Evolutionary conservation across 2,329 filamentous ascomycete genomes (phyloP).

Genomic region (Colletotrichum tanaceti): DNA sequence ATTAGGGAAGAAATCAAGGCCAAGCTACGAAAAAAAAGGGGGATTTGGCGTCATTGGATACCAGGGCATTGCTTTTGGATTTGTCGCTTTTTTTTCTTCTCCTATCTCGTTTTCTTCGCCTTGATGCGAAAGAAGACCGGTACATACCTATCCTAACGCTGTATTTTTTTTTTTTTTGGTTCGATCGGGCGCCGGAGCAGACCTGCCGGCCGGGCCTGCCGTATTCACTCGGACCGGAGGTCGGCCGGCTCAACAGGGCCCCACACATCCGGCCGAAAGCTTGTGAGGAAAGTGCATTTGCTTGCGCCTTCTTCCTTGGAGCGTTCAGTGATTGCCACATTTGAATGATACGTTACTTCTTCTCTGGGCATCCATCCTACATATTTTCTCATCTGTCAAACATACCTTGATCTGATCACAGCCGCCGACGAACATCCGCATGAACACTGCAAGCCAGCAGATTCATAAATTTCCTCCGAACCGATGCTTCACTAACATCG

Average conservation of each 20-base stretch:
- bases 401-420: neutral
- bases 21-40: neutral
- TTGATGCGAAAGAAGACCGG: neutral
- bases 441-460: too few species aligned
- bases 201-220: neutral
- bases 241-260: neutral
- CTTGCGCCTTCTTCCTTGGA: constrained; percentile 3
- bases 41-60: constrained; percentile 37
- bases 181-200: neutral
- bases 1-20: neutral
- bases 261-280: neutral
- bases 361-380: neutral
- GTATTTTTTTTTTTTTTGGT: neutral
- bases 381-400: too few species aligned
- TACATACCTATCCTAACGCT: neutral
- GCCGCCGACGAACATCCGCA: neutral
- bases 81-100: constrained; percentile 3
- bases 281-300: neutral
- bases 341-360: neutral
- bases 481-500: neutral
- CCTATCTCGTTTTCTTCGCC: neutral
- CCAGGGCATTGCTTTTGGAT: constrained; percentile 32
- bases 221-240: neutral
- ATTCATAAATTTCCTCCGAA: neutral
- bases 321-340: neutral